Evolutionary conservation across 2,329 filamentous ascomycete species (phyloP).

Genomic region (Aspergillus persii): DNA sequence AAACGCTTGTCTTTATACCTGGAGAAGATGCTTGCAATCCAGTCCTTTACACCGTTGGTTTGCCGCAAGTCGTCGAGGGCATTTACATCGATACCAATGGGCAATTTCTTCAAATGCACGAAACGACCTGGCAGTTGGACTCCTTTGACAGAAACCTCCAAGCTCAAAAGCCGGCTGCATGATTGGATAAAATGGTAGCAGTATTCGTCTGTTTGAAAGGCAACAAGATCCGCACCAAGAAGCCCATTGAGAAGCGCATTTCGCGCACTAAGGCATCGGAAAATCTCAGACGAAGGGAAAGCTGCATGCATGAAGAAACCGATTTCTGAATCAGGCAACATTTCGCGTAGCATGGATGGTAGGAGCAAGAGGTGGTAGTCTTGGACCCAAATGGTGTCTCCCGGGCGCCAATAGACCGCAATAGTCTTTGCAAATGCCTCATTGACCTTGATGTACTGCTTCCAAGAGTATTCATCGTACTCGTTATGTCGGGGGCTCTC

Average conservation of each 20-base stretch:
- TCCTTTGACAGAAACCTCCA: slow-evolving; percentile 81
- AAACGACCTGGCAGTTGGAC: slow-evolving; percentile 86
- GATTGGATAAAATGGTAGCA: slow-evolving; percentile 90
- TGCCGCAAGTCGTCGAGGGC: slow-evolving; percentile 67
- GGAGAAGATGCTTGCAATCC: slow-evolving; percentile 74
- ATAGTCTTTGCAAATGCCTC: slow-evolving; percentile 88
- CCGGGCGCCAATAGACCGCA: slow-evolving; percentile 82
- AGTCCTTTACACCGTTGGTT: slow-evolving; percentile 69
- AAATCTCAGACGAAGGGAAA: slow-evolving; percentile 93
- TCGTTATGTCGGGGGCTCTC: slow-evolving; percentile 97
- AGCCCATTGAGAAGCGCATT: slow-evolving; percentile 85
- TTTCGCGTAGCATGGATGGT: slow-evolving; percentile 79
- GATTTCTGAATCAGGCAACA: slow-evolving; percentile 80
- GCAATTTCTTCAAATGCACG: slow-evolving; percentile 74
- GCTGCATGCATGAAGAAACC: slow-evolving; percentile 93
- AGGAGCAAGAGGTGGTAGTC: slow-evolving; percentile 92
- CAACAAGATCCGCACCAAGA: slow-evolving; percentile 85
- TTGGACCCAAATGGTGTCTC: slow-evolving; percentile 89
- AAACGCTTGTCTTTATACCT: slow-evolving; percentile 83
- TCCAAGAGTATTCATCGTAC: slow-evolving; percentile 94
- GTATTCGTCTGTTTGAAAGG: slow-evolving; percentile 92
- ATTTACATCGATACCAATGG: slow-evolving; percentile 83
- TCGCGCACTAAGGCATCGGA: slow-evolving; percentile 80
- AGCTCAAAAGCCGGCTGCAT: slow-evolving; percentile 79
- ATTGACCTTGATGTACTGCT: slow-evolving; percentile 87